Conservation (phyloP, 176 grass and related monocot genomes). For the Puccinellia tenuiflora region DNA sequence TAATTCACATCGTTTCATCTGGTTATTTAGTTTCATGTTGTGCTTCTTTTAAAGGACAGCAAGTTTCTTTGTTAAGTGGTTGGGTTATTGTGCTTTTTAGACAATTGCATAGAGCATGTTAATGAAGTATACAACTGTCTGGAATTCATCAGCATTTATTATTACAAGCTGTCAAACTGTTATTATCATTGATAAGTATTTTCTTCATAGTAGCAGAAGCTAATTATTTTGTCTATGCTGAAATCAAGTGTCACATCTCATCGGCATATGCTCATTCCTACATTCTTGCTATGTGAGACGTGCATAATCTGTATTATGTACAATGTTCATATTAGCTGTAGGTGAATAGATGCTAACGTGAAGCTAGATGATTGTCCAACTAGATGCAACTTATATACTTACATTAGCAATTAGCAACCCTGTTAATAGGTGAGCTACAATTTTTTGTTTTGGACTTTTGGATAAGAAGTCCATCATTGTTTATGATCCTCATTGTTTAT, state of each 20-base stretch:
- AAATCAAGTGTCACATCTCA: background rate
- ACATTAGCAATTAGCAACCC: background rate
- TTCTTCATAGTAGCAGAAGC: background rate
- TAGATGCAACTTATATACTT: background rate
- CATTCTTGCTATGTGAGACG: background rate
- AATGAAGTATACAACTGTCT: background rate
- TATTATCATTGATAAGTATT: background rate
- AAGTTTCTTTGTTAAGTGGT: background rate
- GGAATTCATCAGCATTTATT: background rate
- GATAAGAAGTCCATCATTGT: background rate
- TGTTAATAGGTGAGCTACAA: background rate
- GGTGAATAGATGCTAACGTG: background rate
- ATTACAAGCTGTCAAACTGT: background rate
- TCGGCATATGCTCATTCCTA: background rate
- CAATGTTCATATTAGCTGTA: background rate
- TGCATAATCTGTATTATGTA: constrained; percentile 2
- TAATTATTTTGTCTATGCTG: constrained; percentile 1
- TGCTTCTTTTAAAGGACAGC: background rate
- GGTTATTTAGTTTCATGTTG: background rate
- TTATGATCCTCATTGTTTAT: constrained; percentile 17
- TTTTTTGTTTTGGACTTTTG: background rate
- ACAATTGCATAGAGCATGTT: background rate
- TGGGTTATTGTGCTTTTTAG: background rate
- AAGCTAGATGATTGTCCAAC: background rate
- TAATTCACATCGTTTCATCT: background rate